phyloP scores from a whole-genome alignment of 352 stramenopile species.

The Thraustochytrium sp. region DNA sequence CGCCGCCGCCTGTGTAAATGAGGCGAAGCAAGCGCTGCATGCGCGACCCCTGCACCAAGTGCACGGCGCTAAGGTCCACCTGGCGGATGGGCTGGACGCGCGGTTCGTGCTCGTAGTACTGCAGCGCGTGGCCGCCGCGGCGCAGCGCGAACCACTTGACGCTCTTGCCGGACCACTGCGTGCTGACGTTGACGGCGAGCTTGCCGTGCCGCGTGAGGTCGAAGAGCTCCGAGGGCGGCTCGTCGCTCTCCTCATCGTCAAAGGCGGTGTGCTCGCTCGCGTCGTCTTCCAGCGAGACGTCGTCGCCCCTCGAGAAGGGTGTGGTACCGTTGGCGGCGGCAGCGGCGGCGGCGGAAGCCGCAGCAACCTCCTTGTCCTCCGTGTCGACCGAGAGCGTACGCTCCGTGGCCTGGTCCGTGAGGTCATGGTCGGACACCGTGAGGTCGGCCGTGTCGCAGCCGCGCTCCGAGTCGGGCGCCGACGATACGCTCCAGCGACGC shows the following conservation, averaged over 20 bases:
- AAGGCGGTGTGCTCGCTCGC: neutral
- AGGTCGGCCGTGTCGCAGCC: no score
- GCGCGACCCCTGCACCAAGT: neutral
- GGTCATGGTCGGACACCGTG: no score
- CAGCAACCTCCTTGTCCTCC: no score
- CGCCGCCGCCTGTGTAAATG: conserved; percentile 8
- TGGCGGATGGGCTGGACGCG: neutral
- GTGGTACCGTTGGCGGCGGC: neutral
- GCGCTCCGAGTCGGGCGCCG: no score
- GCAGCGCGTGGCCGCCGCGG: neutral
- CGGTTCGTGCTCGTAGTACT: neutral
- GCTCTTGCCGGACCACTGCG: neutral
- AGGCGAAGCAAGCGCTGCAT: neutral
- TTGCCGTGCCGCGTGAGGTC: neutral
- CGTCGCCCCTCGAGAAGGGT: neutral
- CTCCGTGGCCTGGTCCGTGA: no score
- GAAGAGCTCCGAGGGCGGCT: neutral
- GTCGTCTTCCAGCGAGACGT: neutral
- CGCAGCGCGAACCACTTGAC: conserved; percentile 17
- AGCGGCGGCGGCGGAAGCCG: neutral
- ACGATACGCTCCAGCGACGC: no score
- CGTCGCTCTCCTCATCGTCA: neutral
- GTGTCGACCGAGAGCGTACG: no score
- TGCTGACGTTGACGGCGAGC: neutral
- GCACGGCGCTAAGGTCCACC: neutral